Evolutionary conservation across 805 yeast species (phyloP), one percentile per base, ranked within the genome.

Genomic region (Saccharomycopsis sp.): DNA sequence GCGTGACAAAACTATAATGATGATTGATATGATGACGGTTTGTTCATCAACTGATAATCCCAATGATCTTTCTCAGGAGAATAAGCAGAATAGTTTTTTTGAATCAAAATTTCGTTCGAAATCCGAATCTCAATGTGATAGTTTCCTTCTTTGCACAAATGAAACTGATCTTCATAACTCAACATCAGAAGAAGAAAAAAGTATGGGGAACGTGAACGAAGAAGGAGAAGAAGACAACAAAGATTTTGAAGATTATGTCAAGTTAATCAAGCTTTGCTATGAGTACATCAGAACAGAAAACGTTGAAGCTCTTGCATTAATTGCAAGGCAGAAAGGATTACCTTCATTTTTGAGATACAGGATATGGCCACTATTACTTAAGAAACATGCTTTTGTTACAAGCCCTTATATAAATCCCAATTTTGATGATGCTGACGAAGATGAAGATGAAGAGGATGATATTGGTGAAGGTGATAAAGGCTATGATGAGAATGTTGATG

Each of bases 281-380:
- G 61, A 65, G 32, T 76, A 75, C 50, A 57, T 87, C 4, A 63
- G 61, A 36, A 64, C 67, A 14, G 73, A 72, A 42, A 82, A 88
- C 53, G 78, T 78, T 42, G 76, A 78, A 36, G 84, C 87, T 0
- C 60, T 88, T 35, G 94, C 96, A 1, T 64, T 75, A 48, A 59
- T 88, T 5, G 89, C 95, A 4, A 69, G 95, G 47, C 87, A 79
- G 49, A 65, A 76, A 42, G 96, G 97, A 3, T 66, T 87, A 21
- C 96, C 96, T 1, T 89, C 94, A 1, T 70, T 76, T 42, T 63
- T 86, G 40, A 68, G 97, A 45, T 76, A 74, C 49, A 65, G 70
- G 42, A 81, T 84, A 5, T 88, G 96, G 96, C 95, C 96, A 1
- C 60, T 84, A 3, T 58, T 88, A 37, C 59, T 88, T 42, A 77